These are phyloP conservation scores for Starmerella tilneyi DNA, from an alignment of 805 yeast genomes.

Conservation along the genomic window DNA sequence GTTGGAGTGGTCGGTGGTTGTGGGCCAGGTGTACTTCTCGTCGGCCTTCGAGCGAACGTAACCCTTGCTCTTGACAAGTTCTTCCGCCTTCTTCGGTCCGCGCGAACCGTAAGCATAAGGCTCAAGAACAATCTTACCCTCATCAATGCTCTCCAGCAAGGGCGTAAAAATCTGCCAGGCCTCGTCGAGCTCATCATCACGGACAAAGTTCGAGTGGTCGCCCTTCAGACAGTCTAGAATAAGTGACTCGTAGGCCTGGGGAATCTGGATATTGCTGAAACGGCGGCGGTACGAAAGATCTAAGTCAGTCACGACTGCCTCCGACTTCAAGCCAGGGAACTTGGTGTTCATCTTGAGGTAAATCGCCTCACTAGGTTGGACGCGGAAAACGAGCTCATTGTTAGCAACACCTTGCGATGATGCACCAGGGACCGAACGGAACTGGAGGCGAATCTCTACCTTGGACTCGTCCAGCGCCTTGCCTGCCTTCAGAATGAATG, in stretches of 20 bases:
- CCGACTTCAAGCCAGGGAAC: conserved; percentile 80
- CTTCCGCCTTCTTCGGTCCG: conserved; percentile 62
- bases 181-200: conserved; percentile 92
- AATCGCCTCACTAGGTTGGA: conserved; percentile 92
- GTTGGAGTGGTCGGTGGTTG: conserved; percentile 16
- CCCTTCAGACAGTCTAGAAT: conserved; percentile 83
- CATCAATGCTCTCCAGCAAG: conserved; percentile 67
- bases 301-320: conserved; percentile 76
- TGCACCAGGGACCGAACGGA: conserved; percentile 57
- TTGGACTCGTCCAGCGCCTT: conserved; percentile 91
- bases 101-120: conserved; percentile 81
- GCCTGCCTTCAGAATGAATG: conserved; percentile 91
- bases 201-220: conserved; percentile 93
- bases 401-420: conserved; percentile 59
- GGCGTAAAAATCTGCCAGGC: conserved; percentile 94
- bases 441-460: conserved; percentile 91
- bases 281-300: conserved; percentile 77
- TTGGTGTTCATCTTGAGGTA: conserved; percentile 88
- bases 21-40: conserved; percentile 80
- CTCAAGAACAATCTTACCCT: conserved; percentile 46
- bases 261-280: conserved; percentile 83
- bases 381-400: conserved; percentile 85
- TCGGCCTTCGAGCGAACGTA: conserved; percentile 50
- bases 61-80: conserved; percentile 58
- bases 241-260: conserved; percentile 94